Percentiles rank a stretch among this genome's conserved stretches.
phyloP scores from a whole-genome alignment of 176 grass and related monocot genomes.

The maize (Zea mays) region DNA sequence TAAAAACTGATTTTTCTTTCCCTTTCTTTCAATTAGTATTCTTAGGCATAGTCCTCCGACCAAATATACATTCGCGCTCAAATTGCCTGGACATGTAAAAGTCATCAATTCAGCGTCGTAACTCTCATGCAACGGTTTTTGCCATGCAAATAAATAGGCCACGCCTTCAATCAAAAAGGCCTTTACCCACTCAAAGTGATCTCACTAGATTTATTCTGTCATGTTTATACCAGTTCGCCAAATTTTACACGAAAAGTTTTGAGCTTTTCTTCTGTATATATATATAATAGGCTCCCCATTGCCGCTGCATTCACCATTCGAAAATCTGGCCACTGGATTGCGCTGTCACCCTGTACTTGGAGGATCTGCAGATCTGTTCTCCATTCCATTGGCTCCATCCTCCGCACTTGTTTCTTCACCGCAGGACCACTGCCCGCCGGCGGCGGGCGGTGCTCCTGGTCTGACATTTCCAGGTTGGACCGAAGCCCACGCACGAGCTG shows the following conservation, averaged over 20 bases:
- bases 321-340: constrained; percentile 2
- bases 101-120: too few species aligned
- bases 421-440: background rate
- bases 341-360: constrained; percentile 32
- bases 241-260: background rate
- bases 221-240: background rate
- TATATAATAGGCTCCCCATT: background rate
- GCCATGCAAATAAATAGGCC: too few species aligned
- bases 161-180: too few species aligned
- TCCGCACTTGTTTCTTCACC: background rate
- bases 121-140: too few species aligned
- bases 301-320: background rate
- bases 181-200: too few species aligned
- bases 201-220: background rate
- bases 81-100: too few species aligned
- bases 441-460: background rate
- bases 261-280: background rate
- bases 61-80: too few species aligned
- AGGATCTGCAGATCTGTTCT: constrained; percentile 35
- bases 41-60: too few species aligned
- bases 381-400: constrained; percentile 4
- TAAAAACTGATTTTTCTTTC: too few species aligned
- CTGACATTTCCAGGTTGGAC: background rate
- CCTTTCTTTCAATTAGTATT: too few species aligned
- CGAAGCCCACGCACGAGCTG: constrained; percentile 11